These are phyloP conservation scores for Coniochaeta sp. DNA, from an alignment of 2,329 filamentous ascomycete species.

Conservation along the genomic window DNA sequence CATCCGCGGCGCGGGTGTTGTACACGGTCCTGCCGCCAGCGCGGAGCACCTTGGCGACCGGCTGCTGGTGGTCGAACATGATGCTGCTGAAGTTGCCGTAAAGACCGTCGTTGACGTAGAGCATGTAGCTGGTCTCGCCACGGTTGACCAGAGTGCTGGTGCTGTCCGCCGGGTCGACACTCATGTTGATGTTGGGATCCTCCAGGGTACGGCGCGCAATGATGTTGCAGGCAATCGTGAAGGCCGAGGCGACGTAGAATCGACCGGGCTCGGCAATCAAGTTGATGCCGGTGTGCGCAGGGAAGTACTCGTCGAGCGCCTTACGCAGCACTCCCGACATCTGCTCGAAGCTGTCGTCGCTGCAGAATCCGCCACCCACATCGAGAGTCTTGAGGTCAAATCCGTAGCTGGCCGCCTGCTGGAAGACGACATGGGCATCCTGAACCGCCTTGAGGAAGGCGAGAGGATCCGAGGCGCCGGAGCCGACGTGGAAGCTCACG, in stretches of 20 bases:
- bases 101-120: conserved; percentile 94
- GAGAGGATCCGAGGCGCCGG: conserved; percentile 86
- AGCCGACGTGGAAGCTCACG: conserved; percentile 97
- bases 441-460: conserved; percentile 87
- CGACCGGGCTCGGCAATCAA: conserved; percentile 95
- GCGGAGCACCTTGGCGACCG: conserved; percentile 73
- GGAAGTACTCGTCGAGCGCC: conserved; percentile 84
- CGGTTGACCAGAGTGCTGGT: conserved; percentile 2
- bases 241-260: conserved; percentile 90
- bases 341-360: conserved; percentile 74
- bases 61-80: conserved; percentile 97
- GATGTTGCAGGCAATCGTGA: conserved; percentile 91
- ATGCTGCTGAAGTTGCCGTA: conserved; percentile 99
- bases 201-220: conserved; percentile 89
- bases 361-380: conserved; percentile 87
- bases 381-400: conserved; percentile 83
- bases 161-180: conserved; percentile 29
- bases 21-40: conserved; percentile 51
- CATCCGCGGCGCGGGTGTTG: conserved; percentile 36
- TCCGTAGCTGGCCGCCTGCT: conserved; percentile 70
- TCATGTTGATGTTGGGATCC: conserved; percentile 53
- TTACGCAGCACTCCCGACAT: conserved; percentile 77
- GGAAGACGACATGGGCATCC: conserved; percentile 83
- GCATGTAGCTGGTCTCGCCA: conserved; percentile 72
- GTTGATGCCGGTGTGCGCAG: conserved; percentile 60